Evolutionary conservation across 2,329 filamentous ascomycete species (phyloP).

Genomic region (Dactylella cylindrospora): DNA sequence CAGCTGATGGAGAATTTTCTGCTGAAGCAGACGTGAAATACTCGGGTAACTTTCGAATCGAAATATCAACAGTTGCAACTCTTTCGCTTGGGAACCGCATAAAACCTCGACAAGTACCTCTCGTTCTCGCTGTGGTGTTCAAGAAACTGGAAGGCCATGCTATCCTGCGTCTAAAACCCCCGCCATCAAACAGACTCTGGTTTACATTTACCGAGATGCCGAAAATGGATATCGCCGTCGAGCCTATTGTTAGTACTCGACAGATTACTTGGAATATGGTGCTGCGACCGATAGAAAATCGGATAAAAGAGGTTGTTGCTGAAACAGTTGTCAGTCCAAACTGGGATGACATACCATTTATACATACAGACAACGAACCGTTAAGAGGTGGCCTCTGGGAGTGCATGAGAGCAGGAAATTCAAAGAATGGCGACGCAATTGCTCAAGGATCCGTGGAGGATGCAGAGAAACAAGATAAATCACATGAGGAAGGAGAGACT

Average conservation of each 20-base stretch:
- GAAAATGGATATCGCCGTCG: slow-evolving; percentile 88
- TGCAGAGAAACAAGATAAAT: slow-evolving; percentile 49
- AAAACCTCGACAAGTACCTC: slow-evolving; percentile 84
- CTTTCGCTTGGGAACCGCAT: slow-evolving; percentile 87
- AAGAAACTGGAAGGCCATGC: slow-evolving; percentile 83
- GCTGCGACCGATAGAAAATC: slow-evolving; percentile 86
- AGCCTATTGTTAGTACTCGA: slow-evolving; percentile 90
- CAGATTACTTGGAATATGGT: slow-evolving; percentile 96
- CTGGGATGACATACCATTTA: slow-evolving; percentile 95
- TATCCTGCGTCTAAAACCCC: slow-evolving; percentile 84
- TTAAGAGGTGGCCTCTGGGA: slow-evolving; percentile 85
- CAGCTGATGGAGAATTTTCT: slow-evolving; percentile 84
- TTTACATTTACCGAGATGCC: slow-evolving; percentile 91
- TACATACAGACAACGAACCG: slow-evolving; percentile 72
- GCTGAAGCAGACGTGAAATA: slow-evolving; percentile 87
- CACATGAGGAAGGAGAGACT: slow-evolving; percentile 44
- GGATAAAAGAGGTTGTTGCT: slow-evolving; percentile 88
- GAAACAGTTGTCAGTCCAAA: slow-evolving; percentile 90
- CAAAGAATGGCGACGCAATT: slow-evolving; percentile 43
- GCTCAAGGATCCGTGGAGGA: slow-evolving; percentile 50
- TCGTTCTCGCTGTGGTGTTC: slow-evolving; percentile 81
- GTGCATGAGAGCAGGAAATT: slow-evolving; percentile 48
- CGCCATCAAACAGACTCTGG: slow-evolving; percentile 95
- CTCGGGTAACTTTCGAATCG: slow-evolving; percentile 81
- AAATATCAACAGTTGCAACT: slow-evolving; percentile 87